A percentile compares a stretch with the other conserved stretches of the same genome.
phyloP scores from a whole-genome alignment of 495 filamentous ascomycete species.

The Bombardia bombarda region DNA sequence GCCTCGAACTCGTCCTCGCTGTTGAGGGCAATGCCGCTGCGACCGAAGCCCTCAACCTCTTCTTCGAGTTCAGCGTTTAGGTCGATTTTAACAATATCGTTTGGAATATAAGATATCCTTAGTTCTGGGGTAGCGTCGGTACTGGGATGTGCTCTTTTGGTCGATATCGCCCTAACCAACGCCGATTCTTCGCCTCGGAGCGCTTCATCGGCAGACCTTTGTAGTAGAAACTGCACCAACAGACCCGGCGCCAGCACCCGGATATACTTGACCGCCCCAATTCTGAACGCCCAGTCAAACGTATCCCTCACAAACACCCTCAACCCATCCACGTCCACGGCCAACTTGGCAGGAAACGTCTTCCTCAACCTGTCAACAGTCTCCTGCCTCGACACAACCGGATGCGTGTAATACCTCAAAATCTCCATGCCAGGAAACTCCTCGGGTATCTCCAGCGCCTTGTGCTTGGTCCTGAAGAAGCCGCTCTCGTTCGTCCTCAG shows the following conservation, averaged over 20 bases:
- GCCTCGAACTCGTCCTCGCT: conserved; percentile 49
- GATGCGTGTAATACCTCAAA: conserved; percentile 78
- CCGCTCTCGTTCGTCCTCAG: conserved; percentile 77
- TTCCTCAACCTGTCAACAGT: conserved; percentile 51
- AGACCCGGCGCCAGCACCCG: conserved; percentile 72
- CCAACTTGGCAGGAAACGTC: conserved; percentile 52
- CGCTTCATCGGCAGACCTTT: conserved; percentile 31
- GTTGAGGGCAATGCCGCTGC: conserved; percentile 43
- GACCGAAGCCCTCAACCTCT: conserved; percentile 33
- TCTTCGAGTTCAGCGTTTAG: conserved; percentile 60
- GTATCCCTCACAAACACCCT: conserved; percentile 65
- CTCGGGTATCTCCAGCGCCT: conserved; percentile 65
- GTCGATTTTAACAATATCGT: conserved; percentile 69
- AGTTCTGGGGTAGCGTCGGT: conserved; percentile 72
- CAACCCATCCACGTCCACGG: conserved; percentile 60
- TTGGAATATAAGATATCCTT: conserved; percentile 68
- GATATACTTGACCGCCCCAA: conserved; percentile 79
- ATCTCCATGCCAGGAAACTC: conserved; percentile 73
- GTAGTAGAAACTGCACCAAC: conserved; percentile 55
- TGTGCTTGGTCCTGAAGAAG: conserved; percentile 69
- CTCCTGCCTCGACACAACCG: conserved; percentile 59
- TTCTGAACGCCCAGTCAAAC: conserved; percentile 76
- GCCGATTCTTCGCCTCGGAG: conserved; percentile 36
- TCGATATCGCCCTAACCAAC: conserved; percentile 55
- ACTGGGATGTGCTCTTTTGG: conserved; percentile 56